Base-by-base conservation (phyloP, 306 rosid genomes). In the Chamaecrista fasciculata region DNA sequence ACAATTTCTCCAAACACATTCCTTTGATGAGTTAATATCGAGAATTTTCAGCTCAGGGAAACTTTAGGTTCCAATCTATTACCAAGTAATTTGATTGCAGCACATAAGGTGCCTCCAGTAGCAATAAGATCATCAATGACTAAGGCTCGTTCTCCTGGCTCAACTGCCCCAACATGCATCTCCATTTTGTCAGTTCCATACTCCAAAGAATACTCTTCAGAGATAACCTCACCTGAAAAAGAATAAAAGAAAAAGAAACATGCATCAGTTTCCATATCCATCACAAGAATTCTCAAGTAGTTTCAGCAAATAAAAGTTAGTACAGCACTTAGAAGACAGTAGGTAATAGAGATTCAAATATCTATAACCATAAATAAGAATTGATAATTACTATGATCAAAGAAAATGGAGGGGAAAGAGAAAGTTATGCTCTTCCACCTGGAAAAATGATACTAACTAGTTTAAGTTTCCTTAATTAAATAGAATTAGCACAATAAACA, bases 91-190 rank as follows among this genome's bases (percentile, higher is more conserved):
- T 77, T 89, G 78, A 95, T 79, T 51, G 99, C 99, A 47, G 99
- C 96, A 82, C 81, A 63, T 80, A 91, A 79, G 25, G 99, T 95
- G 76, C 99, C 99, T 20, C 99, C 99, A 7, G 96, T 95, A 44
- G 99, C 99, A 79, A 95, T 89, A 77, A 95, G 97, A 83, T 95
- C 99, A 72, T 95, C 97, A 64, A 95, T 81, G 83, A 95, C 66
- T 42, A 95, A 76, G 63, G 96, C 99, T 34, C 99, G 92, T 49
- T 95, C 99, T 66, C 99, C 99, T 11, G 83, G 44, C 70, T 89
- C 66, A 11, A 95, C 95, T 62, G 99, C 99, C 71, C 97, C 99
- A 1, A 87, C 97, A 67, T 95, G 99, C 99, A 95, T 95, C 83
- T 95, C 97, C 20, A 91, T 91, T 82, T 6, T 89, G 80, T 91